These are phyloP conservation scores for Mesotaenium endlicherianum DNA, from an alignment of 139 green algal species.

Conservation along the genomic window DNA sequence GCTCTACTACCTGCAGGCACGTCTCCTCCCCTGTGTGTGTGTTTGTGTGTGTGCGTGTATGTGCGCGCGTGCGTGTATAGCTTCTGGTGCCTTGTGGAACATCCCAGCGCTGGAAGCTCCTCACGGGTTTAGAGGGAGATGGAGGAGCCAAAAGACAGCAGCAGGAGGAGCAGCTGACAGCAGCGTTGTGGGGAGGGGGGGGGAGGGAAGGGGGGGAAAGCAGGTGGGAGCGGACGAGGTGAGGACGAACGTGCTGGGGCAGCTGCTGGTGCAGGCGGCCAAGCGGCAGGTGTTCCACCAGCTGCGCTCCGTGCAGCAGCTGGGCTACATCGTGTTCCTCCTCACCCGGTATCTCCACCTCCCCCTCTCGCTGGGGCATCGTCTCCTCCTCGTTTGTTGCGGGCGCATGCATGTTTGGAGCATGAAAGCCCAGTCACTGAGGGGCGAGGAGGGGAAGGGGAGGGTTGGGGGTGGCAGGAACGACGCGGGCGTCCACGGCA, in stretches of 20 bases:
- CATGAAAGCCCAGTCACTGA: neutral
- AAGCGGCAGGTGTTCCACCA: constrained; percentile 80
- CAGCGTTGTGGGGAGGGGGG: neutral
- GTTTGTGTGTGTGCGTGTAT: no score
- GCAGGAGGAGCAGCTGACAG: neutral
- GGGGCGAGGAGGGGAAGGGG: neutral
- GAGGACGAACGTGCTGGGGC: constrained; percentile 67
- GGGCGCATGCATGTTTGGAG: no score
- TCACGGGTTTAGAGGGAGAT: no score
- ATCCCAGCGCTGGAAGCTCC: no score
- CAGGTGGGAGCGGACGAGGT: constrained; percentile 73
- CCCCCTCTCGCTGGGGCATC: neutral
- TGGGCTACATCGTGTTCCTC: constrained; percentile 68
- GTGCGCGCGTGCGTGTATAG: no score
- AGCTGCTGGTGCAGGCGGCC: constrained; percentile 75
- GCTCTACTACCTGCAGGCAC: constrained; percentile 70
- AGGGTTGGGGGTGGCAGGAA: constrained; percentile 24
- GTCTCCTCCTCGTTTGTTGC: neutral
- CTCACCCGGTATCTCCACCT: neutral
- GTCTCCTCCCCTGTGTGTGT: no score
- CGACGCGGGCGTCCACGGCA: constrained; percentile 19
- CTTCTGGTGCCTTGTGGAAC: no score
- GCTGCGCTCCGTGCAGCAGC: constrained; percentile 83
- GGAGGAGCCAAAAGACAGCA: no score
- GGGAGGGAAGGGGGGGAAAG: neutral